These are phyloP conservation scores for Lunularia cruciata DNA, from an alignment of 225 moss, liverwort and hornwort species.

Conservation along the genomic window DNA sequence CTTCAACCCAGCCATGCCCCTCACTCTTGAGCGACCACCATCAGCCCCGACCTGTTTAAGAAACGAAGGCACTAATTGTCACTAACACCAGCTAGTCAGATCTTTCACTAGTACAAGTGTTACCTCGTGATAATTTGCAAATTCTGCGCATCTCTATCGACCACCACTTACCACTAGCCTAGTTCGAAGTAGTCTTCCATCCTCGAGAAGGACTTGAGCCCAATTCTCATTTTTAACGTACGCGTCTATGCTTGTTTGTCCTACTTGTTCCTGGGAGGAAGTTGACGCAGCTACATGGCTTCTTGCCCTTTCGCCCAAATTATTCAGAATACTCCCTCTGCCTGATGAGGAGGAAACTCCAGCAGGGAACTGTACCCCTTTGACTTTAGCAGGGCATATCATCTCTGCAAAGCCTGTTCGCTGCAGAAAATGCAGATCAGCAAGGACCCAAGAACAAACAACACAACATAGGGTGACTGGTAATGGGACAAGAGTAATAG, in stretches of 20 bases:
- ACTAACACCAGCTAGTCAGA: background rate
- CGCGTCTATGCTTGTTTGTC: background rate
- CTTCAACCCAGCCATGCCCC: slow-evolving; percentile 78
- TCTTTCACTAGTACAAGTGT: too few species aligned
- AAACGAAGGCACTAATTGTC: background rate
- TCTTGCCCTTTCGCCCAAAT: slow-evolving; percentile 21
- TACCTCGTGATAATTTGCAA: background rate
- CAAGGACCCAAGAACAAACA: too few species aligned
- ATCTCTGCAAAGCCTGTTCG: slow-evolving; percentile 58
- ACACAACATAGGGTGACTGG: too few species aligned
- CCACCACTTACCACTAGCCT: slow-evolving; percentile 70
- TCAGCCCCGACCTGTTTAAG: slow-evolving; percentile 78
- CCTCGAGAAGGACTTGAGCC: slow-evolving; percentile 77
- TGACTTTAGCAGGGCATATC: slow-evolving; percentile 77
- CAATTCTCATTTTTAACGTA: slow-evolving; percentile 39
- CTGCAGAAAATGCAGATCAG: slow-evolving; percentile 63
- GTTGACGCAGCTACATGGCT: slow-evolving; percentile 18
- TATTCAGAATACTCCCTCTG: slow-evolving; percentile 23
- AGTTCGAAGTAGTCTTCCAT: slow-evolving; percentile 70
- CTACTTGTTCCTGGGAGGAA: slow-evolving; percentile 5
- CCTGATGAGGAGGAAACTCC: slow-evolving; percentile 18
- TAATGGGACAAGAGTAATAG: background rate
- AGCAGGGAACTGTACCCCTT: slow-evolving; percentile 57
- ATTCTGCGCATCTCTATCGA: background rate
- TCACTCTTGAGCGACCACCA: slow-evolving; percentile 80